These are phyloP conservation scores for Pythium oligandrum DNA, from an alignment of 352 stramenopile genomes.

Conservation along the genomic window DNA sequence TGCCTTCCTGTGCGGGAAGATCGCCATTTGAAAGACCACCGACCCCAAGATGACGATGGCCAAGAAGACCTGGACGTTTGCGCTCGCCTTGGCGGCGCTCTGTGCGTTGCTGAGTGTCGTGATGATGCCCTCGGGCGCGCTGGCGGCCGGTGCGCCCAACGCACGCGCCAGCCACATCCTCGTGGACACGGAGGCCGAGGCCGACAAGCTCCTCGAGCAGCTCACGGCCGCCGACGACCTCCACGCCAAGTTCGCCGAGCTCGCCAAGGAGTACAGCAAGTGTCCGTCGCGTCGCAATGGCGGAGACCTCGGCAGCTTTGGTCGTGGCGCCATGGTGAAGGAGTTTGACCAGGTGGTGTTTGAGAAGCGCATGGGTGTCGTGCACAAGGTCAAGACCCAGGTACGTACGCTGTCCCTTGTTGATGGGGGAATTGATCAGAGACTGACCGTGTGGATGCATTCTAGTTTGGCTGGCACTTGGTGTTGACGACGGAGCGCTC, in stretches of 20 bases:
- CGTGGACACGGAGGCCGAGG: slow-evolving; percentile 51
- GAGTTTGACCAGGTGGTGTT: slow-evolving; percentile 82
- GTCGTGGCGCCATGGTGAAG: slow-evolving; percentile 63
- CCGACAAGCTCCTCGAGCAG: slow-evolving; percentile 44
- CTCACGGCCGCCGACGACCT: slow-evolving; percentile 45
- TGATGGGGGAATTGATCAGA: not conserved
- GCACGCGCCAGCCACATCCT: slow-evolving; percentile 78
- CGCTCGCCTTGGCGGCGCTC: slow-evolving; percentile 24
- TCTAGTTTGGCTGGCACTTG: slow-evolving; percentile 71
- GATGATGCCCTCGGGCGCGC: slow-evolving; percentile 9
- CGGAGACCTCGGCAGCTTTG: slow-evolving; percentile 62
- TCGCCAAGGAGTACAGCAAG: slow-evolving; percentile 62
- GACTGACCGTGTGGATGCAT: too few relatives aligned
- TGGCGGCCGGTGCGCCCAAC: slow-evolving; percentile 20
- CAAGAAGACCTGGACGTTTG: slow-evolving; percentile 17
- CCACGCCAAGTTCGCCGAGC: slow-evolving; percentile 37
- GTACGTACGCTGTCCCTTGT: slow-evolving; percentile 17
- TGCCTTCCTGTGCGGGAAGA: too few relatives aligned
- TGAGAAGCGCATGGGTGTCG: slow-evolving; percentile 47
- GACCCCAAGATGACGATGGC: slow-evolving; percentile 6
- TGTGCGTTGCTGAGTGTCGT: slow-evolving; percentile 29
- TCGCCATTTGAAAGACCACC: too few relatives aligned
- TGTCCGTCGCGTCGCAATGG: slow-evolving; percentile 61
- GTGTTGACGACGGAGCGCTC: slow-evolving; percentile 64
- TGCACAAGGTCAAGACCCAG: slow-evolving; percentile 78